Base-by-base conservation (phyloP, 2,329 filamentous ascomycete species). In the Aspergillus amoenus region DNA sequence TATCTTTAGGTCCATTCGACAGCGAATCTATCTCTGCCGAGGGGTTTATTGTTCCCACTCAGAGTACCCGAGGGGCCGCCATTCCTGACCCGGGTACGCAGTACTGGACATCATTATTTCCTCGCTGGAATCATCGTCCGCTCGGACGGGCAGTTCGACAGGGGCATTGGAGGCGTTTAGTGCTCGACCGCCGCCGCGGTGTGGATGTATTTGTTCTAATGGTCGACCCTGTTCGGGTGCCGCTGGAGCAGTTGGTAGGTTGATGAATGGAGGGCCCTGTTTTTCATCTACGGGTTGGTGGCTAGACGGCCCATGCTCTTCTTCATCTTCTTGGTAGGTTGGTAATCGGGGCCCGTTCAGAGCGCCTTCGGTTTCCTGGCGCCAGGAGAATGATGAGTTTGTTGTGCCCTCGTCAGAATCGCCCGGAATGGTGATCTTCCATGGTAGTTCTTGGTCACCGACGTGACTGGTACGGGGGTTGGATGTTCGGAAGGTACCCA, bases 71-170 rank as follows among this genome's bases (percentile, higher is more conserved):
- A 63, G 57, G 13, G 77, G 77, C 56, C 66, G 70, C 77, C 77
- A 79, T 64, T 79, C 76, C 68, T 79, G 77, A 9, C 78, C 78
- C 1, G 78, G 78, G 63, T 80, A 80, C 17, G 77, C 70, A 1
- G 78, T 80, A n/a, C 76, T 75, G 5, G 75, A 77, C 78, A 80
- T 80, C 22, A 76, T 58, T 32, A 79, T 73, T 54, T 80, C 76
- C 47, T 80, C 78, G 27, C 74, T 76, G 12, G 70, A 73, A 56
- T 76, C 70, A 50, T 77, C 68, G 41, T 66, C 62, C 6, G 68
- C 61, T 27, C 43, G 55, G 46, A 71, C 60, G 5, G 75, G 67
- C 6, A 77, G 63, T 57, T 76, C 68, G 34, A 74, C 65, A 6
- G 73, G 71, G 41, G 68, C 57, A 21, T 61, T 48, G 13, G 61